phyloP scores from a whole-genome alignment of 371 early-diverging fungal species.

The Entomophthora muscae region DNA sequence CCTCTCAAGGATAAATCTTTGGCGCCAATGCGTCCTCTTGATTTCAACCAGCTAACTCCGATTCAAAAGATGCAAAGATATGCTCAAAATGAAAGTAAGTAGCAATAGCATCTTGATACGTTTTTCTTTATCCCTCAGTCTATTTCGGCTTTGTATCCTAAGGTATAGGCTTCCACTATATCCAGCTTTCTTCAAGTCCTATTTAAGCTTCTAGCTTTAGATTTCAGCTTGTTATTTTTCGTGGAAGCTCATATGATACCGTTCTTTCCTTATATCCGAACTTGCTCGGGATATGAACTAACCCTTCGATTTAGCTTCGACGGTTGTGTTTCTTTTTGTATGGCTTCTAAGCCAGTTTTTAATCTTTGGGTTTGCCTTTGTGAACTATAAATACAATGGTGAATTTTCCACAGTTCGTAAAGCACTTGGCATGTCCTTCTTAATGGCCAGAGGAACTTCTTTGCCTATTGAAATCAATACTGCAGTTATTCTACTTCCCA shows the following conservation, averaged over 20 bases:
- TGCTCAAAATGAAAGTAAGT: background rate
- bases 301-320: slow-evolving; percentile 8
- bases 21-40: background rate
- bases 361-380: slow-evolving; percentile 8
- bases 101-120: no score
- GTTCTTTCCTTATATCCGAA: no score
- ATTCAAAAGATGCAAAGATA: background rate
- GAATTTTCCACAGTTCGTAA: slow-evolving; percentile 3
- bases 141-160: no score
- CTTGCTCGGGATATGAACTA: no score
- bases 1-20: background rate
- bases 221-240: no score
- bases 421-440: background rate
- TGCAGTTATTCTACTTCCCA: slow-evolving; percentile 48
- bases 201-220: no score
- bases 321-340: slow-evolving; percentile 2
- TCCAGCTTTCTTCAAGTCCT: no score
- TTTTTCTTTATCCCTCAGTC: no score
- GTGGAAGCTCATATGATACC: no score
- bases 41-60: background rate
- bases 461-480: slow-evolving; percentile 9
- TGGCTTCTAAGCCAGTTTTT: slow-evolving; percentile 5
- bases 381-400: slow-evolving; percentile 4
- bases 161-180: no score
- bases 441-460: slow-evolving; percentile 3